Base-by-base conservation (phyloP, 768 basidiomycete genomes). In the Albatrellus ellisii region DNA sequence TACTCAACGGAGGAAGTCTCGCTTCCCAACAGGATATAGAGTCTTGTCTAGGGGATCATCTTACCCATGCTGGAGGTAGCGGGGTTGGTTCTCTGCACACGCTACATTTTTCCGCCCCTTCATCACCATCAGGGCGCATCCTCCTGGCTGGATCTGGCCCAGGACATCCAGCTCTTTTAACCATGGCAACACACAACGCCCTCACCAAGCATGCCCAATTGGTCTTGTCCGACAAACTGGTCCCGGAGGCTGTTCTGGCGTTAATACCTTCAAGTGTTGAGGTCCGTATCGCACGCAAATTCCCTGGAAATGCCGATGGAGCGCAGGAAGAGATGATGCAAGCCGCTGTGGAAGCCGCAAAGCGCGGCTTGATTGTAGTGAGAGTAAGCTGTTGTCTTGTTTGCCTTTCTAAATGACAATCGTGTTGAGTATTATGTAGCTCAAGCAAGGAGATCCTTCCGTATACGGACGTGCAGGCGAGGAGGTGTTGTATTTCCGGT, bases 361-460 rank as follows among this genome's bases (percentile, higher is more conserved):
- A 60, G 38, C 69, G 67, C 14, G 95, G 94, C 0, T 62, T 89
- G 45, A 82, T 77, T 5, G 92, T 99, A 20, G 84, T 99, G 26
- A 68, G 94, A 41, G 86, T 88, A 53, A 36, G 82, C 67, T 1
- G 29, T 0, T 1, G 21, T 39, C 9, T 28, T 41, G 6, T 1
- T 17, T 25, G 9, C 6, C 26, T 27, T 15, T 11, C 2, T 4
- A 29, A 27, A 24, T 29, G 1, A 28, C 39, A 42, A 39, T 21
- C 26, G 39, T 10, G 39, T 32, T 28, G 31, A 44, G 36, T 34
- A 28, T 26, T 33, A 33, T 37, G 17, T 38, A 89, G 85, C 69
- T 99, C 14, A 98, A 99, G 63, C 95, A 98, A 68, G 95, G 95
- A 10, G 95, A 99, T 57, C 95, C 95, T 9, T 79, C 83, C 12